Evolutionary conservation across 2,329 filamentous ascomycete species (phyloP).

Genomic region (Penicillium sp.): DNA sequence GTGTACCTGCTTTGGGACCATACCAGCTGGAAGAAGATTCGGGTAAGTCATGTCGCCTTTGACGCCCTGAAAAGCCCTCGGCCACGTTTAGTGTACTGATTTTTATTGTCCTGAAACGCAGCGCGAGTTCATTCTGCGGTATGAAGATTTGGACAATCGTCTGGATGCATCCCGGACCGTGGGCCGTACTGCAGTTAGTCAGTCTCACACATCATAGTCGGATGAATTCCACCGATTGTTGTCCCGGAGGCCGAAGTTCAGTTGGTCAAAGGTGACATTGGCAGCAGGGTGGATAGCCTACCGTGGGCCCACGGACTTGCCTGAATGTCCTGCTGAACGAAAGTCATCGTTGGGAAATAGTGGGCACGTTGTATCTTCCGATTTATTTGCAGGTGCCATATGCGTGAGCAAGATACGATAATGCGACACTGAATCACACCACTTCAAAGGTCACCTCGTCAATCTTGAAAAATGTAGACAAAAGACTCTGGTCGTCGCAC

Average conservation of each 20-base stretch:
- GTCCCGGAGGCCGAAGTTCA: conserved; percentile 13
- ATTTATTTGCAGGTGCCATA: conserved; percentile 19
- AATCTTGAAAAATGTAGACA: no score
- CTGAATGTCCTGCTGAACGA: conserved; percentile 20
- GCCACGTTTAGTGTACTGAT: conserved; percentile 10
- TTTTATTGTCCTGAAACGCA: conserved; percentile 10
- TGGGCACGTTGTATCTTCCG: conserved; percentile 23
- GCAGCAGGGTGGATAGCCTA: neutral
- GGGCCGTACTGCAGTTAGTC: conserved; percentile 28
- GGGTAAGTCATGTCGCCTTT: conserved; percentile 30
- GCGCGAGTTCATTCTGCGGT: conserved; percentile 46
- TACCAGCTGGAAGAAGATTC: conserved; percentile 45
- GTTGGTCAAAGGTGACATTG: conserved; percentile 30
- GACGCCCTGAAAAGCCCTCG: no score
- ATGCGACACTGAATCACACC: conserved; percentile 6
- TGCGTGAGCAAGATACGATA: conserved; percentile 21
- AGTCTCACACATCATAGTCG: conserved; percentile 33
- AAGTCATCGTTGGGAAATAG: conserved; percentile 17
- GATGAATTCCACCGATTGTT: conserved; percentile 1
- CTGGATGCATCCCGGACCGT: conserved; percentile 36
- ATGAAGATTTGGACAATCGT: conserved; percentile 46
- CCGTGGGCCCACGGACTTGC: conserved; percentile 4
- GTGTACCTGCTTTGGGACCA: conserved; percentile 49
- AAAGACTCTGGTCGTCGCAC: no score
- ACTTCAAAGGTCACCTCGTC: no score